Conservation (phyloP, 2,329 filamentous ascomycete genomes). For the Erysiphe pulchra region DNA sequence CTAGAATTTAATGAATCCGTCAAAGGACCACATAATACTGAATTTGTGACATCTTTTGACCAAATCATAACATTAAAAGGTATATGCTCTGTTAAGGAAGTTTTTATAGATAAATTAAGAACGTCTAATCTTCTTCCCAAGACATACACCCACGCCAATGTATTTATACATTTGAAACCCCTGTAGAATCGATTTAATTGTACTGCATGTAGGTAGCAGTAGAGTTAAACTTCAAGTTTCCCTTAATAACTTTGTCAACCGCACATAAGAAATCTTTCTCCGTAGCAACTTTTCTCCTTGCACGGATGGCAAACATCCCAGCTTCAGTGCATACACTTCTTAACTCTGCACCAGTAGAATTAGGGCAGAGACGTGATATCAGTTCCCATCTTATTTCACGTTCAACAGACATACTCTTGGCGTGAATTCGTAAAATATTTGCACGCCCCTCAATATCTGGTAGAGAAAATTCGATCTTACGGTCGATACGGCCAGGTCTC, state of each 20-base stretch:
- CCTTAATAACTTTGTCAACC: conserved; percentile 99
- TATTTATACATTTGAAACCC: conserved; percentile 9
- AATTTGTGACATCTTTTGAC: no score
- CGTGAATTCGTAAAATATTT: conserved; percentile 94
- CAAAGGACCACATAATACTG: no score
- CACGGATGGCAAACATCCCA: conserved; percentile 93
- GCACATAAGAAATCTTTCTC: conserved; percentile 98
- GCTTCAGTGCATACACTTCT: conserved; percentile 93
- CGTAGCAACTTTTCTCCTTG: conserved; percentile 83
- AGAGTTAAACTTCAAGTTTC: conserved; percentile 97
- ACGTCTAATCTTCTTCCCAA: no score
- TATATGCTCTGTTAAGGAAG: no score
- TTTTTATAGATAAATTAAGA: no score
- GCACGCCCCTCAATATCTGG: conserved; percentile 92
- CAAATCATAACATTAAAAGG: no score
- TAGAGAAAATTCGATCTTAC: conserved; percentile 96
- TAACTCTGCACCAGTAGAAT: conserved; percentile 87
- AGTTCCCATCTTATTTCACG: conserved; percentile 97
- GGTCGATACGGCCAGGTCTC: conserved; percentile 79
- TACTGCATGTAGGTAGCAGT: conserved; percentile 98
- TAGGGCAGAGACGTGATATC: conserved; percentile 88
- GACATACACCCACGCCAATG: conserved; percentile 12
- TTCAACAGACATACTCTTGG: conserved; percentile 99
- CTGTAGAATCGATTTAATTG: conserved; percentile 35
- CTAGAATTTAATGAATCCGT: no score